Conservation (phyloP, 2,329 filamentous ascomycete genomes). For the Didymella pomorum region DNA sequence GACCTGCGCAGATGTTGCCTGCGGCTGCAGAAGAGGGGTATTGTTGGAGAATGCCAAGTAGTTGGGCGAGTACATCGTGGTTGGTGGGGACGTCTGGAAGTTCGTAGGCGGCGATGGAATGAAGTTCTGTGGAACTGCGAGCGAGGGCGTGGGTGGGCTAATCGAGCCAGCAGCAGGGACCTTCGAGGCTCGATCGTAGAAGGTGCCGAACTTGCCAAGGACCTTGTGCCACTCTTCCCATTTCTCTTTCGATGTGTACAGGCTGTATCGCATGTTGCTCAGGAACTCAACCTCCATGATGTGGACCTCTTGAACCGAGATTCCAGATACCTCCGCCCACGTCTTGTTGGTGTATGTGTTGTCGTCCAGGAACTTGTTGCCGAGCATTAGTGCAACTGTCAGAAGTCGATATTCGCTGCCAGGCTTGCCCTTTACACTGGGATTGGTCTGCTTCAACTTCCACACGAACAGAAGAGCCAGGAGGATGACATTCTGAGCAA, state of each 20-base stretch:
- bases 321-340: slow-evolving; percentile 96
- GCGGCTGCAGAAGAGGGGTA: slow-evolving; percentile 50
- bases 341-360: slow-evolving; percentile 99
- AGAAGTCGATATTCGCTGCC: slow-evolving; percentile 93
- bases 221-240: slow-evolving; percentile 90
- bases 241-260: slow-evolving; percentile 83
- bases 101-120: slow-evolving; percentile 60
- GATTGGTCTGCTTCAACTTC: slow-evolving; percentile 88
- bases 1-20: slow-evolving; percentile 53
- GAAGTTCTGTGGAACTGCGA: slow-evolving; percentile 55
- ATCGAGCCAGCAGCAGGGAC: slow-evolving; percentile 52
- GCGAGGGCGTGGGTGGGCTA: slow-evolving; percentile 47
- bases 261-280: slow-evolving; percentile 95
- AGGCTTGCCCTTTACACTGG: slow-evolving; percentile 84
- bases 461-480: slow-evolving; percentile 93
- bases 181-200: slow-evolving; percentile 74
- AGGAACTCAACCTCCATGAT: slow-evolving; percentile 99
- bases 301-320: slow-evolving; percentile 93
- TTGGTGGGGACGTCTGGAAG: slow-evolving; percentile 61
- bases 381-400: slow-evolving; percentile 95
- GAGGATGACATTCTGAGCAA: slow-evolving; percentile 93
- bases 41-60: slow-evolving; percentile 53
- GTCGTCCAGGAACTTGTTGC: slow-evolving; percentile 98
- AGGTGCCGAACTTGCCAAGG: slow-evolving; percentile 81
- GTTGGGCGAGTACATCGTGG: slow-evolving; percentile 53